Evolutionary conservation across 2,329 filamentous ascomycete species (phyloP).

Genomic region (Fusarium sp.): DNA sequence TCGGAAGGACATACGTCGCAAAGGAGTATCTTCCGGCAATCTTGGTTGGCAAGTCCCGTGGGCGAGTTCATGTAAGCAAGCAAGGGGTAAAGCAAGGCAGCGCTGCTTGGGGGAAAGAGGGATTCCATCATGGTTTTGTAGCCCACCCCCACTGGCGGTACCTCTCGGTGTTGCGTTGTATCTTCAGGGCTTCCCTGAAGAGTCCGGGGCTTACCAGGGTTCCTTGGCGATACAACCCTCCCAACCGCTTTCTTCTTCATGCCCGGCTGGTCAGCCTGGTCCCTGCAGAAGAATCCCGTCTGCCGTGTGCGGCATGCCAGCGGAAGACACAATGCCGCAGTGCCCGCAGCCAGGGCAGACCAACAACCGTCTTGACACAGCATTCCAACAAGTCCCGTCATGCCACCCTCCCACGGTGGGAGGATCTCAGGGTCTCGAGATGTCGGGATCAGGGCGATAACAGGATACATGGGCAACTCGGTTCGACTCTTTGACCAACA

Average conservation of each 20-base stretch:
- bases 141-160: not conserved
- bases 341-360: constrained; percentile 14
- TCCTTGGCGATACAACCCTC: not conserved
- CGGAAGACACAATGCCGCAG: constrained; percentile 12
- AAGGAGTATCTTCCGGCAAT: constrained; percentile 13
- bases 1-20: constrained; percentile 12
- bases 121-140: not conserved
- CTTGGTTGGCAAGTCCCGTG: not conserved
- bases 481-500: constrained; percentile 1
- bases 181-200: not conserved
- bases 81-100: not conserved
- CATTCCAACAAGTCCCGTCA: constrained; percentile 25
- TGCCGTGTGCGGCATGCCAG: constrained; percentile 8
- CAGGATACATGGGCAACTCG: not conserved
- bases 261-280: not conserved
- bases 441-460: constrained; percentile 5
- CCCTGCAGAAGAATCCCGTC: not conserved
- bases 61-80: not conserved
- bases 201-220: not conserved
- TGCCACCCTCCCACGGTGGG: constrained; percentile 13
- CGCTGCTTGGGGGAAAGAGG: not conserved
- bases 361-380: constrained; percentile 14
- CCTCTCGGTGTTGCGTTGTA: not conserved
- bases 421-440: constrained; percentile 12
- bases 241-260: not conserved